Conservation (phyloP, 2,329 filamentous ascomycete genomes). For the Sporothrix brunneoviolacea region DNA sequence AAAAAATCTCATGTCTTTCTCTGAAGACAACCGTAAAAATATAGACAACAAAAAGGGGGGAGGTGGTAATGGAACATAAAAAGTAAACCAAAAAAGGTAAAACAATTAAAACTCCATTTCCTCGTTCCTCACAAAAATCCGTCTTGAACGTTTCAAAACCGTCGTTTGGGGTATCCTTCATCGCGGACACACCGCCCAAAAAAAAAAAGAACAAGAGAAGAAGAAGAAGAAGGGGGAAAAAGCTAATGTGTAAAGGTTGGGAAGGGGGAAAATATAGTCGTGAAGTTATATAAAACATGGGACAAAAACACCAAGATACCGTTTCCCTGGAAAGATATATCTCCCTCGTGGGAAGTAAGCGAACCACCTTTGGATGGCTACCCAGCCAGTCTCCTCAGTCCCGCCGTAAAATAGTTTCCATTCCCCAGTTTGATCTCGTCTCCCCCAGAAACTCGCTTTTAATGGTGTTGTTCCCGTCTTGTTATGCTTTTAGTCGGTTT, state of each 20-base stretch:
- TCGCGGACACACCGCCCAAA: conserved; percentile 15
- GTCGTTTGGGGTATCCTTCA: conserved; percentile 16
- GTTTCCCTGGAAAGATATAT: no score
- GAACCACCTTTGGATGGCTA: no score
- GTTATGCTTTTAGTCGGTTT: neutral
- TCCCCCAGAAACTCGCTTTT: no score
- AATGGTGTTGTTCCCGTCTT: neutral
- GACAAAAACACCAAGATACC: neutral
- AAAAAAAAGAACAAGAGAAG: neutral
- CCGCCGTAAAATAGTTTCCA: no score
- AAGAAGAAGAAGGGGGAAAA: neutral
- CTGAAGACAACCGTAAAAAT: neutral
- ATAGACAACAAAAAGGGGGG: neutral
- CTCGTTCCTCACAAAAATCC: conserved; percentile 1
- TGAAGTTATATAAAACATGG: neutral
- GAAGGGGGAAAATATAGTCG: neutral
- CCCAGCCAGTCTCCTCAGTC: no score
- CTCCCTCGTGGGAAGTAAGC: no score
- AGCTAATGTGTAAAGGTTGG: neutral
- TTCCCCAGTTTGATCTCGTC: no score
- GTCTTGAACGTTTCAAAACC: neutral
- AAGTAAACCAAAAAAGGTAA: neutral
- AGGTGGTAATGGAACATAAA: neutral
- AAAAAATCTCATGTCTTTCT: no score
- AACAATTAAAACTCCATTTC: conserved; percentile 5